Evolutionary conservation across 2,329 filamentous ascomycete genomes (phyloP).

Genomic region (Emmonsiellopsis sp.): DNA sequence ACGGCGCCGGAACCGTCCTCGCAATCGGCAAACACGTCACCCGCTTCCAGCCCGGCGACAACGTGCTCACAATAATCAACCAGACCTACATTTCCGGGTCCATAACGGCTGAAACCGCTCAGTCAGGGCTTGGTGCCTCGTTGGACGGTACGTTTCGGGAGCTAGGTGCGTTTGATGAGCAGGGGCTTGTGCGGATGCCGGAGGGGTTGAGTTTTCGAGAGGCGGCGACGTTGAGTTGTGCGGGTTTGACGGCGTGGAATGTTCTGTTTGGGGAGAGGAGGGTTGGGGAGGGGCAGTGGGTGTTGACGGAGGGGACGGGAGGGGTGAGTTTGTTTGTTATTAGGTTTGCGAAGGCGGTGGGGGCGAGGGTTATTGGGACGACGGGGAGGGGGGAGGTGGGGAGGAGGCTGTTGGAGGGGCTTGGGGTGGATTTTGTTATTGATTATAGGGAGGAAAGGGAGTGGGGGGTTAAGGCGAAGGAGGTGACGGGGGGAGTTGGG

Average conservation of each 20-base stretch:
- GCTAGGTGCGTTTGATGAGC: conserved; percentile 3
- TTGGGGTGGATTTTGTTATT: conserved; percentile 47
- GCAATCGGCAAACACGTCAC: conserved; percentile 41
- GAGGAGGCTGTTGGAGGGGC: conserved; percentile 32
- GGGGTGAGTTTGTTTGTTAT: conserved; percentile 45
- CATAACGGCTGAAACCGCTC: conserved; percentile 4
- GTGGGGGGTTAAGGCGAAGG: conserved; percentile 47
- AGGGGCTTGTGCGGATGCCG: conserved; percentile 1
- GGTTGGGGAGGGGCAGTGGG: conserved; percentile 32
- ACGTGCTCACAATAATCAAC: conserved; percentile 33
- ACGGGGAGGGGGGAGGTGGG: conserved; percentile 46
- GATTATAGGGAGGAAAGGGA: conserved; percentile 47
- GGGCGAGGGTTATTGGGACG: conserved; percentile 45
- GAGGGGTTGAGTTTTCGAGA: conserved; percentile 2
- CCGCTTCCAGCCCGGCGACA: conserved; percentile 44
- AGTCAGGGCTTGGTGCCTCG: background rate
- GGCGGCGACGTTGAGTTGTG: conserved; percentile 37
- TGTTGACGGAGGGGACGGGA: conserved; percentile 47
- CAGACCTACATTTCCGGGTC: conserved; percentile 16
- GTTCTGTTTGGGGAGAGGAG: conserved; percentile 39
- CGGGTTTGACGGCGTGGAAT: conserved; percentile 44
- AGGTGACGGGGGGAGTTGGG: conserved; percentile 34
- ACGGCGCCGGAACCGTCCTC: conserved; percentile 45
- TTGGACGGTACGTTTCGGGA: background rate
- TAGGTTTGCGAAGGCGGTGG: conserved; percentile 38